These are phyloP conservation scores for Hypoxylon rubiginosum DNA, from an alignment of 2,329 filamentous ascomycete species.

Conservation along the genomic window DNA sequence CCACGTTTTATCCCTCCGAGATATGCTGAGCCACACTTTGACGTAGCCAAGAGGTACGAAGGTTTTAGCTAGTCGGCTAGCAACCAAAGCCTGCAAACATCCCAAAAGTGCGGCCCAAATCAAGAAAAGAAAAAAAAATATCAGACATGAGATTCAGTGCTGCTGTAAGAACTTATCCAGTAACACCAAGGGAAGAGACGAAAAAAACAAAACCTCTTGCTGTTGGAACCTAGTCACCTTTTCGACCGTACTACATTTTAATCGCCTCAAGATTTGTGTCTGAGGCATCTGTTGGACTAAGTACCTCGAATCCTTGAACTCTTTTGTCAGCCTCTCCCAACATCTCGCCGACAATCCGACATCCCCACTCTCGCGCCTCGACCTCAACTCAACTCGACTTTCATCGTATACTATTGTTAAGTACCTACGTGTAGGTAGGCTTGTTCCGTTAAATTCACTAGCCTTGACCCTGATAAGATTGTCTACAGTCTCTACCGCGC, in stretches of 20 bases:
- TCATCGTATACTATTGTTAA: conserved; percentile 6
- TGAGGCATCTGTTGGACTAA: conserved; percentile 5
- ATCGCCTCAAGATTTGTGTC: neutral
- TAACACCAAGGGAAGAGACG: conserved; percentile 9
- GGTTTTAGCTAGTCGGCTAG: neutral
- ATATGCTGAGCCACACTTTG: conserved; percentile 42
- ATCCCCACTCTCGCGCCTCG: conserved; percentile 24
- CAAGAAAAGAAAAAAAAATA: conserved; percentile 17
- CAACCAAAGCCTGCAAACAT: neutral
- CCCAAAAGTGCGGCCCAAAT: conserved; percentile 20
- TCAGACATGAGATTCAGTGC: neutral
- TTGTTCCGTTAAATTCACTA: neutral
- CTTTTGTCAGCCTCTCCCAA: conserved; percentile 19
- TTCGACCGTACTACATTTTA: neutral
- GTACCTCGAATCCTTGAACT: neutral
- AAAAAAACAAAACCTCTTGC: neutral
- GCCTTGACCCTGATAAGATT: conserved; percentile 1
- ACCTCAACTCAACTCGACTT: neutral
- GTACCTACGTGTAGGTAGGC: no score
- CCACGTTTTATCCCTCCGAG: conserved; percentile 22
- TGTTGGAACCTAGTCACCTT: neutral
- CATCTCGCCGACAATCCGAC: conserved; percentile 32
- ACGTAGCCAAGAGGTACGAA: conserved; percentile 36
- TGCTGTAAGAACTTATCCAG: neutral
- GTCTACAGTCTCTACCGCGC: conserved; percentile 13